Conservation (phyloP, 176 grass and related monocot genomes). For the Echinochloa phyllopogon region DNA sequence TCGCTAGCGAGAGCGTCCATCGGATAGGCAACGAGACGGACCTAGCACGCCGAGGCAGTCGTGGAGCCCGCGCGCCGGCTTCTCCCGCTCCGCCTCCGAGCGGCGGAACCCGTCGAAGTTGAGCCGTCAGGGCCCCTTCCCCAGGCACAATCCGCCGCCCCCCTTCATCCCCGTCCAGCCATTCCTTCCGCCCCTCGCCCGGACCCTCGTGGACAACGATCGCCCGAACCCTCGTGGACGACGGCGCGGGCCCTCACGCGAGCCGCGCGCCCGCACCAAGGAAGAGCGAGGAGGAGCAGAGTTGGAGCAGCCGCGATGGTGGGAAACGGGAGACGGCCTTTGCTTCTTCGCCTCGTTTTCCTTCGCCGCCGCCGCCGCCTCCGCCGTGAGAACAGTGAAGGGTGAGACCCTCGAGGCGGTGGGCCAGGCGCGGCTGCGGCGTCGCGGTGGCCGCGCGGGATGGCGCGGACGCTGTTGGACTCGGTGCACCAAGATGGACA, state of each 20-base stretch:
- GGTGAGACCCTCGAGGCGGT: background rate
- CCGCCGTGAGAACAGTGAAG: background rate
- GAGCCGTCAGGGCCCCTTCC: slow-evolving; percentile 64
- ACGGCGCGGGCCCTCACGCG: background rate
- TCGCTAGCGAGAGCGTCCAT: background rate
- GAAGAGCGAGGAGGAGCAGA: background rate
- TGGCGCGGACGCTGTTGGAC: background rate
- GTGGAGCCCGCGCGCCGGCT: slow-evolving; percentile 55
- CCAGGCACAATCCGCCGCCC: background rate
- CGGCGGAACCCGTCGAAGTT: slow-evolving; percentile 63
- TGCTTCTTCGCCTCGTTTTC: background rate
- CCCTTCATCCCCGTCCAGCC: slow-evolving; percentile 11
- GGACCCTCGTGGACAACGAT: too few relatives aligned
- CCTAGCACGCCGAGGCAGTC: slow-evolving; percentile 75
- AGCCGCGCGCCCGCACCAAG: background rate
- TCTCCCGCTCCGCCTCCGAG: slow-evolving; percentile 51
- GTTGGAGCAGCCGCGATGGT: background rate
- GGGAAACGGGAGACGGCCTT: background rate
- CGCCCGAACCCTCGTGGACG: background rate
- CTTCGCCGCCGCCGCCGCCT: background rate
- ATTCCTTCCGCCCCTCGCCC: too few relatives aligned
- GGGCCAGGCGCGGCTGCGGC: background rate
- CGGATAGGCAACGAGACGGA: slow-evolving; percentile 6
- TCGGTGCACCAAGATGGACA: too few relatives aligned
- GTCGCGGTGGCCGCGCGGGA: background rate